A percentile compares a stretch with the other conserved stretches of the same genome.
These are phyloP conservation scores for Ligustrum vulgare DNA, from an alignment of 257 asterid genomes.

Conservation along the genomic window DNA sequence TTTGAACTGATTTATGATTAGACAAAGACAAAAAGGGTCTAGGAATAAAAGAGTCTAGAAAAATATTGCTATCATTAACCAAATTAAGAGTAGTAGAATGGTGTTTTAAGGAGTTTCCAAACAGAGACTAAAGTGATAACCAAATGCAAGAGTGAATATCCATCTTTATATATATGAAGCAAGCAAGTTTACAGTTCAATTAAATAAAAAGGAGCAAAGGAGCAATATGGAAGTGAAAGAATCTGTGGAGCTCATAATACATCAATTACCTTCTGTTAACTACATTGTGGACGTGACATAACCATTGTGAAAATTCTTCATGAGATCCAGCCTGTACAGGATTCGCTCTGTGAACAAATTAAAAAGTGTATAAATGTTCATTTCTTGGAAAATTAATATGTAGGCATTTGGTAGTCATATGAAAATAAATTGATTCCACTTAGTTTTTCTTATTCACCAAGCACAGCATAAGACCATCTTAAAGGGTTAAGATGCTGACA, in stretches of 20 bases:
- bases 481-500: background rate
- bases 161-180: background rate
- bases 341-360: conserved; percentile 51
- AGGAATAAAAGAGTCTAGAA: background rate
- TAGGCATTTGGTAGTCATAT: background rate
- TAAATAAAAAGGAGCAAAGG: background rate
- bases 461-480: background rate
- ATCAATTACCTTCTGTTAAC: conserved; percentile 82
- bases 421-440: background rate
- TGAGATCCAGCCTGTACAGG: conserved; percentile 87
- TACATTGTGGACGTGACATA: conserved; percentile 83
- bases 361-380: background rate
- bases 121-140: background rate
- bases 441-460: background rate
- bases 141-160: background rate
- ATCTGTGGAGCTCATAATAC: background rate
- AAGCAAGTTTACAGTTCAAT: background rate
- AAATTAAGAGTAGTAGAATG: background rate
- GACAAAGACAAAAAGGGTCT: background rate
- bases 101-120: background rate
- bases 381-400: background rate
- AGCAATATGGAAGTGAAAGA: conserved; percentile 7
- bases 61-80: background rate
- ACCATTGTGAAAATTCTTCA: conserved; percentile 77
- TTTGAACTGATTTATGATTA: background rate